Evolutionary conservation across 345 rosid genomes (phyloP).

Genomic region (Brassica carinata): DNA sequence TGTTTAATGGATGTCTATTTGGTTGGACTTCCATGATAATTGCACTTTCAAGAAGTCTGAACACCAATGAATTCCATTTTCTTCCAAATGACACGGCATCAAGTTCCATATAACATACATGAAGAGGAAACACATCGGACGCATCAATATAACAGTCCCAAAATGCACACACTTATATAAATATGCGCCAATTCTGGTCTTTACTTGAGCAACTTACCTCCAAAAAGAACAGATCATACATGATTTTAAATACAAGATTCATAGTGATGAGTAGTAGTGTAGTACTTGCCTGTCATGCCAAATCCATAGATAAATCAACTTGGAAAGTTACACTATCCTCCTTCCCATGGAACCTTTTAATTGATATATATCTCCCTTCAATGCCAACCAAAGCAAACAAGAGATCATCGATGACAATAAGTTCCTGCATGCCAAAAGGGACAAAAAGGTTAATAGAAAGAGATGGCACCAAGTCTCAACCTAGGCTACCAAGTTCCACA

Average conservation of each 20-base stretch:
- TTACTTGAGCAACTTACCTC: background rate
- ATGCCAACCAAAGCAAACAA: constrained; percentile 88
- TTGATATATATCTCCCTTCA: constrained; percentile 88
- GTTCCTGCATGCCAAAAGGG: constrained; percentile 58
- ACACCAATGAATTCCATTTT: constrained; percentile 4
- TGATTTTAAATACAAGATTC: background rate
- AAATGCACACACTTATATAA: background rate
- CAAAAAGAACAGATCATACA: background rate
- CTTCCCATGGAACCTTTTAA: constrained; percentile 62
- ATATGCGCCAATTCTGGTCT: background rate
- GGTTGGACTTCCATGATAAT: background rate
- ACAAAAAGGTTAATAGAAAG: background rate
- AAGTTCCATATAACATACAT: constrained; percentile 6
- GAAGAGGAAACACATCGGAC: constrained; percentile 1
- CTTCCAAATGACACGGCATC: background rate
- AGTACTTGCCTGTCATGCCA: constrained; percentile 76
- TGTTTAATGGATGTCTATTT: constrained; percentile 2
- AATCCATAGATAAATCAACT: constrained; percentile 87
- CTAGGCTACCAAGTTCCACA: constrained; percentile 3
- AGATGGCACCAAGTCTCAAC: constrained; percentile 2
- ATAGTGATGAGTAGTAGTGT: background rate
- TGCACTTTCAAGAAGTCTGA: constrained; percentile 8
- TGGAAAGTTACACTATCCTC: constrained; percentile 67
- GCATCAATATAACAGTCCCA: constrained; percentile 2
- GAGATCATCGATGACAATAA: constrained; percentile 85